These are phyloP conservation scores for Ricinus communis DNA, from an alignment of 345 rosid species.

Conservation along the genomic window DNA sequence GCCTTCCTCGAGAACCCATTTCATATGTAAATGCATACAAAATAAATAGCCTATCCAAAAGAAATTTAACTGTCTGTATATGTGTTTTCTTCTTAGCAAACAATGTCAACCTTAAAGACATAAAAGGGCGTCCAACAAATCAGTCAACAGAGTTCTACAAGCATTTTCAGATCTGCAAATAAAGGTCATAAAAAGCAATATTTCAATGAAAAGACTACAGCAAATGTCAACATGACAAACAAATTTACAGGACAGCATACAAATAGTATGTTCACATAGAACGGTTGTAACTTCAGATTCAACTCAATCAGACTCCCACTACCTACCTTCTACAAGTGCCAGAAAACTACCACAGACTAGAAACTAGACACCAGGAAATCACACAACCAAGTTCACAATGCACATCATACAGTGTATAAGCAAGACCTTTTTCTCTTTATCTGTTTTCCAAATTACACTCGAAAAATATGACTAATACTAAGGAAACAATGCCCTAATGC, in stretches of 20 bases:
- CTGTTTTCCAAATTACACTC: neutral
- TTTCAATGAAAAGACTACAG: neutral
- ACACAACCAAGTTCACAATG: neutral
- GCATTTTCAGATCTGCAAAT: constrained; percentile 23
- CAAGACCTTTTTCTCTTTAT: neutral
- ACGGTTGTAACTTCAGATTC: neutral
- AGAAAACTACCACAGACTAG: neutral
- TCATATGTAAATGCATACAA: constrained; percentile 77
- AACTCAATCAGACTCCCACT: neutral
- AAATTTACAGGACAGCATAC: neutral
- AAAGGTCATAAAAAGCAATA: neutral
- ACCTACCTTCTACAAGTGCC: too few relatives aligned
- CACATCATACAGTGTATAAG: neutral
- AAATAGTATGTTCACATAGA: too few relatives aligned
- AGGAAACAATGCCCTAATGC: too few relatives aligned
- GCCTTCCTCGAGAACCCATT: constrained; percentile 89
- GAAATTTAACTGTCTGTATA: neutral
- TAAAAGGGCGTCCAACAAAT: constrained; percentile 11
- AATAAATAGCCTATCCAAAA: constrained; percentile 16
- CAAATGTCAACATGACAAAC: neutral
- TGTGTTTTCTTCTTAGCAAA: constrained; percentile 14
- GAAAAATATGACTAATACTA: too few relatives aligned
- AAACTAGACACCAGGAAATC: neutral
- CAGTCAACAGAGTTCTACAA: constrained; percentile 5
- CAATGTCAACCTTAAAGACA: constrained; percentile 19